Evolutionary conservation across 1,284 basidiomycete genomes (phyloP), one percentile per base, ranked within the genome.

Genomic region (Melampsora americana): DNA sequence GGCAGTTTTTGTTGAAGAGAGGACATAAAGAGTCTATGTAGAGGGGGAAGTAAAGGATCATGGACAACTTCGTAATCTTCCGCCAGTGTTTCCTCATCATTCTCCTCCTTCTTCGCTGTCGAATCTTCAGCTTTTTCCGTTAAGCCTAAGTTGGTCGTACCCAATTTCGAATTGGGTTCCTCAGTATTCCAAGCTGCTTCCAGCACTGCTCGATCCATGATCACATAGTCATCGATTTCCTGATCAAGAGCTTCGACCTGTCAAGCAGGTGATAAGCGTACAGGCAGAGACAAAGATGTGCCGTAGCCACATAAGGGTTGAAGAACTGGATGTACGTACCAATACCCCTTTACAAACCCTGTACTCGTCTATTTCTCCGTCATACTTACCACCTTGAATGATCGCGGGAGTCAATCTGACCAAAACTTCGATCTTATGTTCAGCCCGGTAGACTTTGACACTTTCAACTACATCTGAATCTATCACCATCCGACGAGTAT

Each of bases 381-480:
- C 78, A 44, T 79, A 87, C 85, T 80, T 85, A 86, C 77, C 68
- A 0, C 67, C 72, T 4, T 69, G 53, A 0, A 77, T 44, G 0
- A 76, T 18, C 1, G 80, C 77, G 0, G 79, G 79, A 66, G 85
- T 84, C 46, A 92, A 81, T 67, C 86, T 87, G 77, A 96, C 85
- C 23, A 85, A 81, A 26, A 97, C 89, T 82, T 98, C 94, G 77
- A 97, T 90, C 68, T 90, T 89, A 50, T 91, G 92, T 79, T 93
- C 90, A 42, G 86, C 86, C 68, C 95, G 87, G 84, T 88, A 90
- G 16, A 99, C 88, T 79, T 87, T 90, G 74, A 99, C 86, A 77
- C 86, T 87, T 61, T 91, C 88, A 46, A 97, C 91, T 28, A 92
- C 88, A 77, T 91, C 90, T 2, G 95, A 91, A 83, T 98, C 91